These are phyloP conservation scores for Leishmania martiniquensis DNA, from an alignment of 208 protist species.

Conservation along the genomic window DNA sequence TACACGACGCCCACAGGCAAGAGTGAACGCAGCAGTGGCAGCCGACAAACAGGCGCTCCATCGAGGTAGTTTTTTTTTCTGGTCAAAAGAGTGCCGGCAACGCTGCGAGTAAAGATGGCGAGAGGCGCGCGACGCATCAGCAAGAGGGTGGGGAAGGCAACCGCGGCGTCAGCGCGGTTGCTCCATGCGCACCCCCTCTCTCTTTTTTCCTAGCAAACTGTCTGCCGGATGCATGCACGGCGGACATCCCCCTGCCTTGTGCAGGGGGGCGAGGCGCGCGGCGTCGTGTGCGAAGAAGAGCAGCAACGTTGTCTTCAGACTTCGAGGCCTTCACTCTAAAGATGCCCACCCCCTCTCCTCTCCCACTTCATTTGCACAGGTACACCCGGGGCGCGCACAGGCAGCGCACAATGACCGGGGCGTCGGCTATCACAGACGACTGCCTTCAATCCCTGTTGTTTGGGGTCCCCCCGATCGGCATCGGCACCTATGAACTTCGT, in stretches of 20 bases:
- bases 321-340: not conserved
- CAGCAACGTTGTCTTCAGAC: not conserved
- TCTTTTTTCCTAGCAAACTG: not conserved
- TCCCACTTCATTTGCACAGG: not conserved
- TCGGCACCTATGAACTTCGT: constrained; percentile 84
- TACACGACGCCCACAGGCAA: constrained; percentile 3
- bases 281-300: not conserved
- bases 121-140: not conserved
- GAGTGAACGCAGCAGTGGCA: not conserved
- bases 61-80: too few species aligned
- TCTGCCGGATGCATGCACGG: not conserved
- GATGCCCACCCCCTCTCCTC: not conserved
- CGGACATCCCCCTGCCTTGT: not conserved
- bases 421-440: not conserved
- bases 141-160: not conserved
- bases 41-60: not conserved
- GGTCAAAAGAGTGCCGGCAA: not conserved
- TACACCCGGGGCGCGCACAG: not conserved
- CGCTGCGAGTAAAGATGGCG: not conserved
- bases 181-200: not conserved
- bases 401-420: not conserved
- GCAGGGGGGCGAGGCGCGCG: not conserved
- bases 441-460: not conserved
- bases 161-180: not conserved
- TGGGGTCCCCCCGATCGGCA: constrained; percentile 63